Conservation (phyloP, 2,329 filamentous ascomycete species). For the Aureobasidium subglaciale region DNA sequence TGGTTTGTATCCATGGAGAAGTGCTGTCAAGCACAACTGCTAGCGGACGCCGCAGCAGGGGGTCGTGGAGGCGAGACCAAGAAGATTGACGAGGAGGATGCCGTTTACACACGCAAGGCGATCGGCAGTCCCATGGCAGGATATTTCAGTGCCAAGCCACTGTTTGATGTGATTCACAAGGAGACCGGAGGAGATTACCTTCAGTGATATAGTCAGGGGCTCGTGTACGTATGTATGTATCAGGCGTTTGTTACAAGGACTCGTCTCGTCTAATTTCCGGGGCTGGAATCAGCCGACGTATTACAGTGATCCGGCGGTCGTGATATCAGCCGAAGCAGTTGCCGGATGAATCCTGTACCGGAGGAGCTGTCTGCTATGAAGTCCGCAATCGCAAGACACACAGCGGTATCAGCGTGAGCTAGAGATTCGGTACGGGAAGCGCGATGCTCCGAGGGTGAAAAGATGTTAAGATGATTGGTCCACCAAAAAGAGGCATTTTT, state of each 20-base stretch:
- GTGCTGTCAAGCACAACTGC: slow-evolving; percentile 35
- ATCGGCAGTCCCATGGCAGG: slow-evolving; percentile 56
- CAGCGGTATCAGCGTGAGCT: not conserved
- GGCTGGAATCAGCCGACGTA: not conserved
- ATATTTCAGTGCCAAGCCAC: slow-evolving; percentile 64
- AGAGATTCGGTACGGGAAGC: not conserved
- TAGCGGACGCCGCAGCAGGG: slow-evolving; percentile 53
- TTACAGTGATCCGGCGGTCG: not conserved
- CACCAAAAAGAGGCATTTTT: not conserved
- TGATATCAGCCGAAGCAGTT: slow-evolving; percentile 8
- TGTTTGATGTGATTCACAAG: slow-evolving; percentile 63
- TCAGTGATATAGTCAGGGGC: slow-evolving; percentile 21
- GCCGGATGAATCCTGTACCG: not conserved
- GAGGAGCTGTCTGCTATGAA: not conserved
- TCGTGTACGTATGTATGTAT: slow-evolving; percentile 1
- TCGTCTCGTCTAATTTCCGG: not conserved
- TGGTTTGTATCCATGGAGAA: slow-evolving; percentile 38
- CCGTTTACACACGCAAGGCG: slow-evolving; percentile 58
- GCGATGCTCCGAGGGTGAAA: not conserved
- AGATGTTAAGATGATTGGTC: not conserved
- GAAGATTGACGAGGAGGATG: slow-evolving; percentile 62
- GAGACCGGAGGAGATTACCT: slow-evolving; percentile 53
- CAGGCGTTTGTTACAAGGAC: not conserved
- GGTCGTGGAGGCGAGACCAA: slow-evolving; percentile 58
- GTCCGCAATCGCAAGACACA: not conserved